phyloP scores from a whole-genome alignment of 2,329 filamentous ascomycete genomes.

The Stachybotrys elegans region DNA sequence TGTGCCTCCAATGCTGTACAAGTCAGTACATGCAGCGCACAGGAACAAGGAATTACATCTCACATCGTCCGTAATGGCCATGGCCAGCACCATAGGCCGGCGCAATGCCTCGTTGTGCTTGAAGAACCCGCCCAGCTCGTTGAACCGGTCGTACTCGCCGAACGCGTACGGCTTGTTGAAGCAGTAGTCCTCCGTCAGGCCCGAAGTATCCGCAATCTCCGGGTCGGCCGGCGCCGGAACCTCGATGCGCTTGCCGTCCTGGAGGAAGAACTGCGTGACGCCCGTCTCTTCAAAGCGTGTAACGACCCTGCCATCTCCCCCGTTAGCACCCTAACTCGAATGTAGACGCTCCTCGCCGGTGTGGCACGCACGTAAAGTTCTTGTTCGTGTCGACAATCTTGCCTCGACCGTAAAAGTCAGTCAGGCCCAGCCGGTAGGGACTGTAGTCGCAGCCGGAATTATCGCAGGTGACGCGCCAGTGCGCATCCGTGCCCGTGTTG shows the following conservation, averaged over 20 bases:
- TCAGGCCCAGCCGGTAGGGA: constrained; percentile 57
- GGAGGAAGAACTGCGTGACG: constrained; percentile 57
- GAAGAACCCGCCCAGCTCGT: constrained; percentile 48
- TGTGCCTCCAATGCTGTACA: not conserved
- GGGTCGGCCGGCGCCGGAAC: constrained; percentile 25
- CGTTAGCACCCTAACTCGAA: no score
- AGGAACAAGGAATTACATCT: constrained; percentile 5
- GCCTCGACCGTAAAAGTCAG: constrained; percentile 54
- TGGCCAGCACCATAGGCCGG: constrained; percentile 58
- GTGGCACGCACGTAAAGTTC: constrained; percentile 39
- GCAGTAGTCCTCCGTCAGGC: constrained; percentile 54
- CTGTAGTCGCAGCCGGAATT: constrained; percentile 63
- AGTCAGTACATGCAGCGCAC: not conserved
- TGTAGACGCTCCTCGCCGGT: no score
- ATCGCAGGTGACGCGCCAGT: constrained; percentile 55
- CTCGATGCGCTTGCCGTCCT: constrained; percentile 50
- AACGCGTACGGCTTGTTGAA: constrained; percentile 49
- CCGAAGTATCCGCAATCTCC: constrained; percentile 50
- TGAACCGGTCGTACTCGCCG: constrained; percentile 45
- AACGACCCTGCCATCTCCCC: constrained; percentile 38
- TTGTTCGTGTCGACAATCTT: constrained; percentile 52
- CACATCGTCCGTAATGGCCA: constrained; percentile 49
- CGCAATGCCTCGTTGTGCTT: constrained; percentile 49
- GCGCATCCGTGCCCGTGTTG: constrained; percentile 38
- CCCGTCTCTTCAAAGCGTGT: constrained; percentile 50